A percentile compares a stretch with the other conserved stretches of the same genome.
These are phyloP conservation scores for Exophiala lecanii-corni DNA, from an alignment of 2,329 filamentous ascomycete genomes.

Conservation along the genomic window DNA sequence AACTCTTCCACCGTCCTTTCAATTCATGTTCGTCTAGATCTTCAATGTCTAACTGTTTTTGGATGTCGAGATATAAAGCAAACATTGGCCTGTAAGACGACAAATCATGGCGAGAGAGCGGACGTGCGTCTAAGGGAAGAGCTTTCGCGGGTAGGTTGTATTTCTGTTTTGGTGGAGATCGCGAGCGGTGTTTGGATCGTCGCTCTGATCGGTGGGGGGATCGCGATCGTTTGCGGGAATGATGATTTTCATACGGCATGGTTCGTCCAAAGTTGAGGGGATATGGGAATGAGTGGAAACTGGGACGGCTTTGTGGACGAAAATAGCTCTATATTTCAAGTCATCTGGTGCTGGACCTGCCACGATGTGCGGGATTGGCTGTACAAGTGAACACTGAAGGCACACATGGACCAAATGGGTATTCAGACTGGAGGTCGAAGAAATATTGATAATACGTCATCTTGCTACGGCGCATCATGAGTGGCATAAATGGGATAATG, in stretches of 20 bases:
- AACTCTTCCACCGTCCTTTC: slow-evolving; percentile 88
- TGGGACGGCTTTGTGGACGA: too few species aligned
- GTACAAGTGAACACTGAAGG: too few species aligned
- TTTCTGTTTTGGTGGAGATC: slow-evolving; percentile 9
- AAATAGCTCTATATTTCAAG: too few species aligned
- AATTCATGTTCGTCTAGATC: slow-evolving; percentile 69
- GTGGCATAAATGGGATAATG: too few species aligned
- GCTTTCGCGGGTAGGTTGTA: background rate
- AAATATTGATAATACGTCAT: too few species aligned
- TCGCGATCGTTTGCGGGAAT: slow-evolving; percentile 12
- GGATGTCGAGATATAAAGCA: slow-evolving; percentile 78
- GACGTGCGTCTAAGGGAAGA: slow-evolving; percentile 63
- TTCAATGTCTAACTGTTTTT: slow-evolving; percentile 69
- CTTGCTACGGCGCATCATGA: too few species aligned
- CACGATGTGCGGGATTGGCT: too few species aligned
- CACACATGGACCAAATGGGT: too few species aligned
- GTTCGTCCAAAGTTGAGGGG: background rate
- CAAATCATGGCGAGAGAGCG: slow-evolving; percentile 66
- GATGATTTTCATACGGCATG: slow-evolving; percentile 1
- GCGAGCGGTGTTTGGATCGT: slow-evolving; percentile 9
- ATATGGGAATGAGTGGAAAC: too few species aligned
- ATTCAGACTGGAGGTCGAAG: too few species aligned
- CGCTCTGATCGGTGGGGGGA: slow-evolving; percentile 17
- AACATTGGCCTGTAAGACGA: slow-evolving; percentile 65
- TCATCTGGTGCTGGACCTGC: too few species aligned